Evolutionary conservation across 139 green algal species (phyloP), one percentile per base, ranked within the genome.

Genomic region (Penium margaritaceum): DNA sequence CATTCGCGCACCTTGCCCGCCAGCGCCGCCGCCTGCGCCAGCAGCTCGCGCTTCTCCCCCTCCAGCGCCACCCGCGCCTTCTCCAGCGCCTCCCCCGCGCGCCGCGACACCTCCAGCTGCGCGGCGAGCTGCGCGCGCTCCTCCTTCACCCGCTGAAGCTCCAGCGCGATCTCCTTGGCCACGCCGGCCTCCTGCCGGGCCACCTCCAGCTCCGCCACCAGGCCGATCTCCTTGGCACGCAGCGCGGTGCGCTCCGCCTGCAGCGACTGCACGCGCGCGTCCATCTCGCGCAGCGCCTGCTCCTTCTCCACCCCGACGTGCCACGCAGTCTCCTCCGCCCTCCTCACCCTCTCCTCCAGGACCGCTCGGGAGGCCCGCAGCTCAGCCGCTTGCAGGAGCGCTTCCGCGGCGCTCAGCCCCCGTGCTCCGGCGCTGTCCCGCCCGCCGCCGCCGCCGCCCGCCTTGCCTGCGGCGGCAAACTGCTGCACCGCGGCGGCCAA

Each of bases 1-100:
- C 47, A 60, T 24, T 60, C 47, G n/a, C 30, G 29, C 47, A 60
- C 47, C 14, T 60, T 60, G 5, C 47, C 47, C 19, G n/a, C 47
- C 47, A 60, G 47, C 47, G 30, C 12, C 47, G 47, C 47, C 19
- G 47, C 47, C 47, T 60, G 47, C 47, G 47, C 47, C 47, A 33
- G 47, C 21, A 24, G n/a, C 9, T n/a, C 47, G 14, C 3, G 3
- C 19, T 24, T 24, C 47, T 60, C 47, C 19, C 19, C 68, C 7
- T 76, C 68, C 19, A 76, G 39, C 5, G 51, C 53, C 0, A 67
- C 68, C 27, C 46, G 30, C 0, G 63, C 60, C 6, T 51, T 17
- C 29, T 43, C 30, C 17, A 76, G 51, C 51, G 38, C 68, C 32
- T 76, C 68, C 12, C 70, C 32, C 29, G 30, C 47, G 19, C 47